phyloP scores from a whole-genome alignment of 2,329 filamentous ascomycete species.

The Colletotrichum gigasporum region DNA sequence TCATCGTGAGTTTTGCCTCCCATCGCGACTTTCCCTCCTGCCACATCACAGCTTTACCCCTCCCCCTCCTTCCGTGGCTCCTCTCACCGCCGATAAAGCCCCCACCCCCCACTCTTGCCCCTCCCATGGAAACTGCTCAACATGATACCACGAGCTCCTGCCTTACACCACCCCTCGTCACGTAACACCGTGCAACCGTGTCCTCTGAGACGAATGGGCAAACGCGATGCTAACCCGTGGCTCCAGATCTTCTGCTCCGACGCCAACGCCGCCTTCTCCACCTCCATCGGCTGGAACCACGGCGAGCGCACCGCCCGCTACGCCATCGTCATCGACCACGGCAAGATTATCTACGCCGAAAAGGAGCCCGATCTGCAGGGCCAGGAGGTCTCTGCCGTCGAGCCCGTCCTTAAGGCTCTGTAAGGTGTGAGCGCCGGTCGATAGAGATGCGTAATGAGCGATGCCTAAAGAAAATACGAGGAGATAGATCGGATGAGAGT shows the following conservation, averaged over 20 bases:
- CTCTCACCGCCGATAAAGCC: slow-evolving; percentile 23
- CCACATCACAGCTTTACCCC: slow-evolving; percentile 2
- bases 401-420: slow-evolving; percentile 65
- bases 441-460: not conserved
- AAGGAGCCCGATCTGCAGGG: slow-evolving; percentile 67
- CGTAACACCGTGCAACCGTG: not conserved
- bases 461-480: not conserved
- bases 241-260: slow-evolving; percentile 84
- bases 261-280: slow-evolving; percentile 74
- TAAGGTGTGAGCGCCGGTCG: slow-evolving; percentile 26
- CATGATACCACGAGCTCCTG: slow-evolving; percentile 3
- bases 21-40: not conserved
- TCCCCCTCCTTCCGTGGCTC: slow-evolving; percentile 21
- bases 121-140: not conserved
- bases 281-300: slow-evolving; percentile 79
- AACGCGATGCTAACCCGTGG: slow-evolving; percentile 11
- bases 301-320: slow-evolving; percentile 81
- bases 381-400: slow-evolving; percentile 60
- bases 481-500: slow-evolving; percentile 19
- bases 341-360: slow-evolving; percentile 84
- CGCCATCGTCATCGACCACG: slow-evolving; percentile 83
- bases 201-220: not conserved
- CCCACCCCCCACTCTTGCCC: slow-evolving; percentile 22
- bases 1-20: slow-evolving; percentile 54
- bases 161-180: not conserved